Evolutionary conservation across 352 stramenopile species (phyloP).

Genomic region (Phytopythium montanum): DNA sequence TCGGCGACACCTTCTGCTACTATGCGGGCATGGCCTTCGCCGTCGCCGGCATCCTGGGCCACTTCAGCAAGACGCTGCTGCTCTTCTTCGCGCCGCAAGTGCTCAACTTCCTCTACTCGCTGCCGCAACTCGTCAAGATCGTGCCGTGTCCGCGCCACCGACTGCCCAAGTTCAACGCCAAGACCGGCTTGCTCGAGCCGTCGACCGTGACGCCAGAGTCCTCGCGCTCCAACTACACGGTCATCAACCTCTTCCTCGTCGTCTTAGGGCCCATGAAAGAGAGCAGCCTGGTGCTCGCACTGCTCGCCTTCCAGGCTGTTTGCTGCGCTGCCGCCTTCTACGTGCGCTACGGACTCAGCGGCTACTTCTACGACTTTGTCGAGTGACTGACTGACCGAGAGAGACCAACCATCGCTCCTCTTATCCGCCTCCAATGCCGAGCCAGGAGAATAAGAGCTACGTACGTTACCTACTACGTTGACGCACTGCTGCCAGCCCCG

Average conservation of each 20-base stretch:
- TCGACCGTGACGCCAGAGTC: constrained; percentile 89
- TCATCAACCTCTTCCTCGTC: constrained; percentile 87
- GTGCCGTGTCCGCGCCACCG: constrained; percentile 97
- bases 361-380: constrained; percentile 88
- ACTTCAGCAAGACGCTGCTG: constrained; percentile 98
- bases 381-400: constrained; percentile 18
- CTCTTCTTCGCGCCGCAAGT: constrained; percentile 98
- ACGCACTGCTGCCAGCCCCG: background rate
- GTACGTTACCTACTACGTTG: background rate
- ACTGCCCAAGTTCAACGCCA: constrained; percentile 93
- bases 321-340: constrained; percentile 78
- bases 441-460: background rate
- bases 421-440: background rate
- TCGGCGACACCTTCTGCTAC: constrained; percentile 99
- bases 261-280: constrained; percentile 83
- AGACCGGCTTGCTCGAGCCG: constrained; percentile 90
- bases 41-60: constrained; percentile 93
- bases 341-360: constrained; percentile 80
- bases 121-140: constrained; percentile 98
- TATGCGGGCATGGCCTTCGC: constrained; percentile 99
- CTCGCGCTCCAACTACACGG: constrained; percentile 82
- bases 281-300: constrained; percentile 53
- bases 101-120: constrained; percentile 98
- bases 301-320: constrained; percentile 75
- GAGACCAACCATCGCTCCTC: background rate